Evolutionary conservation across 1,139 yeast species (phyloP).

Genomic region (Pichia sp.): DNA sequence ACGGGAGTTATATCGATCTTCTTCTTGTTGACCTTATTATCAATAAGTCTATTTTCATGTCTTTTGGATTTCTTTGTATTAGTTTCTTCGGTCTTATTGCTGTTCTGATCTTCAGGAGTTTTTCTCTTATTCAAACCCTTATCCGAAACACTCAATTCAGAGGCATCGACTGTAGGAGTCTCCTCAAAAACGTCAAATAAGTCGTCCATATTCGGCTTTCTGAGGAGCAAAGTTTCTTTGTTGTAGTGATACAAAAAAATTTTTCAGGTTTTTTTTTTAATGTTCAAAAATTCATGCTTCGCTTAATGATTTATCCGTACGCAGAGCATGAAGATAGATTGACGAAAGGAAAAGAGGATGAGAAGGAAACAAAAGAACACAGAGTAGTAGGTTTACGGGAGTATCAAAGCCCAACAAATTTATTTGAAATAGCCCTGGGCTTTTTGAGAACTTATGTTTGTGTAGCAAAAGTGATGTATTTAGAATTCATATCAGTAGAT

Average conservation of each 20-base stretch:
- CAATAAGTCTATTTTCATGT: constrained; percentile 21
- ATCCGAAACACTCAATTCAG: constrained; percentile 1
- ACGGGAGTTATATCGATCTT: constrained; percentile 44
- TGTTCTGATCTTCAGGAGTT: constrained; percentile 13
- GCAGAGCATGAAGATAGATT: no score
- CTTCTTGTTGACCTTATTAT: constrained; percentile 25
- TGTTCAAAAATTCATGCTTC: no score
- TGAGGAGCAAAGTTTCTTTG: neutral
- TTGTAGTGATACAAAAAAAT: neutral
- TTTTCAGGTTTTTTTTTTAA: no score
- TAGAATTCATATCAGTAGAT: no score
- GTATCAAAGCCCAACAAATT: no score
- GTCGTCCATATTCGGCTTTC: constrained; percentile 32
- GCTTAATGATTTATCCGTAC: no score
- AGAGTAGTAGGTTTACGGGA: no score
- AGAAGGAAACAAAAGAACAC: no score
- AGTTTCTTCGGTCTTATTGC: constrained; percentile 6
- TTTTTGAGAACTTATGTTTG: no score
- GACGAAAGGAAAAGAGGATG: no score
- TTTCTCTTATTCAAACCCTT: constrained; percentile 6
- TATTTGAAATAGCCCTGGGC: no score
- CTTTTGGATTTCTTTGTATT: constrained; percentile 19
- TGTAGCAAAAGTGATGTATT: no score
- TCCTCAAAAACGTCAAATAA: constrained; percentile 66
- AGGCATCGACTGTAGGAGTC: constrained; percentile 29